Evolutionary conservation across 306 rosid genomes (phyloP), one percentile per base, ranked within the genome.

Genomic region (Glycine tomentella): DNA sequence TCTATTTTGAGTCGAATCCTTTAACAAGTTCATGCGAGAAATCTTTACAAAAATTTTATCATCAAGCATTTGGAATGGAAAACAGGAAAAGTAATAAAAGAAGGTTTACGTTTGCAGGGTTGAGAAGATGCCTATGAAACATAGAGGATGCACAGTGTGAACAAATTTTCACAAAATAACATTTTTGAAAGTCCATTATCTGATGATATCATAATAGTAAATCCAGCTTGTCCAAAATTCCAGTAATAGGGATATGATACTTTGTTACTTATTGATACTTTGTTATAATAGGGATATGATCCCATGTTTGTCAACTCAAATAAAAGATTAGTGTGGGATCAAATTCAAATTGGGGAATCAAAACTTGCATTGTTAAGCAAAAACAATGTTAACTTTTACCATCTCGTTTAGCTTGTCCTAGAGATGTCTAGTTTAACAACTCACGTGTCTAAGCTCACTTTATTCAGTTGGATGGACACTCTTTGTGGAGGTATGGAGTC

Each of bases 131-230:
- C 45, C 44, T 16, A 16, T 44, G 20, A 78, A 14, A 12, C 34
- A 55, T 67, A 52, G 42, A 16, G 75, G 57, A 69, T 56, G 57
- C 0, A n/a, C n/a, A 69, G 25, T 57, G 36, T 57, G 51, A 56
- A 56, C 75, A 25, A 20, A 17, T 42, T 57, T 76, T 78, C 49
- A 56, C 20, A 56, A 36, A 67, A 20, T 10, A 33, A 44, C 71
- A 48, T 63, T 70, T 70, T 33, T 58, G 53, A 17, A 3, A 71
- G 31, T 51, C 68, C 78, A 71, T 8, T 13, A 71, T 71, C 45
- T 61, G 78, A 68, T 68, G 82, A 51, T 33, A 78, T 68, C 56
- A 40, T 40, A 50, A 56, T 9, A 3, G 76, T 11, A 68, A 68
- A 12, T 67, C 20, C 33, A 52, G 1, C 75, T 36, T 6, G 69